These are phyloP conservation scores for Lipomyces yamadae DNA, from an alignment of 805 yeast species.

Conservation along the genomic window DNA sequence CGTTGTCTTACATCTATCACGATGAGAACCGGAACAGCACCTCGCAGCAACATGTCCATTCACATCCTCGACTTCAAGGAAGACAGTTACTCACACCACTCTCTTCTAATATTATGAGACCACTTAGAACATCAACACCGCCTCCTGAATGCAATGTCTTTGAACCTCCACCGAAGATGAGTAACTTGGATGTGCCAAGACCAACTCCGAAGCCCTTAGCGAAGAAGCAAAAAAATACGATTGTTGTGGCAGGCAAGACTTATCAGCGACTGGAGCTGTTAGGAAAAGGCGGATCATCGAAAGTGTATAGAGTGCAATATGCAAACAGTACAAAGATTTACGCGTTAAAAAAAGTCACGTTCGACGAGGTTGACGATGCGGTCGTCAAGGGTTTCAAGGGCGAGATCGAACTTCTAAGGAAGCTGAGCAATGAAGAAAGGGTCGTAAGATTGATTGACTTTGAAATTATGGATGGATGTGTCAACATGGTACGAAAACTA, in stretches of 20 bases:
- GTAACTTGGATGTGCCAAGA: constrained; percentile 31
- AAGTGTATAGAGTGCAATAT: constrained; percentile 78
- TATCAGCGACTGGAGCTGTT: constrained; percentile 78
- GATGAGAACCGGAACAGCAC: constrained; percentile 20
- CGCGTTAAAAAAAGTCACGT: constrained; percentile 81
- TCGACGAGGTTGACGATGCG: constrained; percentile 74
- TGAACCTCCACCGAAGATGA: constrained; percentile 39
- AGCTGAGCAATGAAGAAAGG: constrained; percentile 63
- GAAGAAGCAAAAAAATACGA: constrained; percentile 41
- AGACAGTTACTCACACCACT: constrained; percentile 36
- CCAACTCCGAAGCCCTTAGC: constrained; percentile 23
- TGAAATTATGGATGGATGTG: constrained; percentile 64
- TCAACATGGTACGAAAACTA: constrained; percentile 58
- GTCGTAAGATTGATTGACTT: constrained; percentile 81
- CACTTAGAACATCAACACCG: constrained; percentile 33
- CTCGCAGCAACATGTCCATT: not conserved
- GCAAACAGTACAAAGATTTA: constrained; percentile 57
- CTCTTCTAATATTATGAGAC: constrained; percentile 36
- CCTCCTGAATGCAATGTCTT: constrained; percentile 22
- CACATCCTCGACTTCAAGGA: constrained; percentile 19
- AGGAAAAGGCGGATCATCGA: constrained; percentile 92
- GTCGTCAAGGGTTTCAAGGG: constrained; percentile 84
- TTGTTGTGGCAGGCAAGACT: constrained; percentile 52
- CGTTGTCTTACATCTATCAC: constrained; percentile 14
- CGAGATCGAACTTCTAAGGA: constrained; percentile 75